Evolutionary conservation across 2,329 filamentous ascomycete genomes (phyloP), one percentile per base, ranked within the genome.

Genomic region (Colletotrichum coccodes): DNA sequence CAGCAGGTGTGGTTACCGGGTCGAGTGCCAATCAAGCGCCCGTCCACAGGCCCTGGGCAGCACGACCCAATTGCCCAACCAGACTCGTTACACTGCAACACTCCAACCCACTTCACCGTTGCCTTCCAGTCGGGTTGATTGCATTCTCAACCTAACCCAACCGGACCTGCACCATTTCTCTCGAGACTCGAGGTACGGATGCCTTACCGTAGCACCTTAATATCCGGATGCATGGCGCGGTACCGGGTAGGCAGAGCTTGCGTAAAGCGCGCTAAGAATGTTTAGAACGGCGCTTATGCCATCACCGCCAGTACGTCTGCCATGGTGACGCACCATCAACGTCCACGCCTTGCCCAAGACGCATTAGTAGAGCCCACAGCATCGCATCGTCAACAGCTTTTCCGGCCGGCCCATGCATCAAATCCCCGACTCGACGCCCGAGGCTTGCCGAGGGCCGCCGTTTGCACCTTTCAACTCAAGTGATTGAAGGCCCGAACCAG

Each of bases 61-160:
- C 53, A 53, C 50, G 26, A 52, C 26, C 47, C 36, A 57, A 61
- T 65, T 64, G 56, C 56, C 68, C 54, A 65, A 70, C 68, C 54
- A 64, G 44, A 60, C 26, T 53, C n/a, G 28, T 14, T 32, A 26
- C 11, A 47, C 36, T 30, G 23, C n/a, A 28, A 26, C 9, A 12
- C 44, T 28, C 32, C 42, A 59, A n/a, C 40, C 64, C 62, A 67
- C 56, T 60, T 60, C 46, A 9, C 8, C 16, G 9, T 23, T 6
- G 26, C 61, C 56, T 67, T 69, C 66, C 66, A 61, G 47, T 69
- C 56, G 66, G 66, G 66, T 69, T 61, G 49, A 60, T 69, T 69
- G 49, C 47, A 61, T 52, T 46, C 34, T n/a, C 46, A 60, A 69
- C 62, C 49, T 36, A 44, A 52, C 26, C 53, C 38, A 53, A 30